Percentiles rank a stretch among this genome's conserved stretches.
Conservation (phyloP, 2,329 filamentous ascomycete species). For the Phyllosticta citribraziliensis region DNA sequence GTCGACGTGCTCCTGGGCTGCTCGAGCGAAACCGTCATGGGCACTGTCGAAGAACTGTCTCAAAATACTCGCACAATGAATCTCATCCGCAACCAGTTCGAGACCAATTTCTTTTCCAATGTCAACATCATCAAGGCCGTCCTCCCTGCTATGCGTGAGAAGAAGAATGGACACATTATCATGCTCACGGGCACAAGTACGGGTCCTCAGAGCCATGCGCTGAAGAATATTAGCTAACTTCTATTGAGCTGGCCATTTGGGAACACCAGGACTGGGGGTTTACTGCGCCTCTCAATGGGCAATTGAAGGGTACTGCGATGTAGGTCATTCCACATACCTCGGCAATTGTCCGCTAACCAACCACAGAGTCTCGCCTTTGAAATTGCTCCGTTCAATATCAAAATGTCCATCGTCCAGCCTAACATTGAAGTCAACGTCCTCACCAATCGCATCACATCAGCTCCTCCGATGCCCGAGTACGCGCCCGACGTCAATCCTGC, state of each 20-base stretch:
- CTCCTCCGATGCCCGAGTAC: slow-evolving; percentile 64
- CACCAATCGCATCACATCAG: slow-evolving; percentile 77
- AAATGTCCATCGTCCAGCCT: slow-evolving; percentile 89
- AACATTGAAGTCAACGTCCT: slow-evolving; percentile 86
- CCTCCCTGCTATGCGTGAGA: slow-evolving; percentile 67
- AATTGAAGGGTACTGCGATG: slow-evolving; percentile 90
- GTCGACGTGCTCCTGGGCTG: slow-evolving; percentile 89
- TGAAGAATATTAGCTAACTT: slow-evolving; percentile 7
- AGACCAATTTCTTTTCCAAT: slow-evolving; percentile 88
- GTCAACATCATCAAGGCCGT: slow-evolving; percentile 91
- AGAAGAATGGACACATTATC: slow-evolving; percentile 81
- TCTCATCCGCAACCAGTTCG: slow-evolving; percentile 83
- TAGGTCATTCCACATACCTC: slow-evolving; percentile 17
- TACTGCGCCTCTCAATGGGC: slow-evolving; percentile 93
- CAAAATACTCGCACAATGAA: slow-evolving; percentile 63
- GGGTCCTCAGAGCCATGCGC: slow-evolving; percentile 22
- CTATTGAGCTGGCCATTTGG: slow-evolving; percentile 59
- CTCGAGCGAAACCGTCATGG: slow-evolving; percentile 79
- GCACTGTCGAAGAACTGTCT: slow-evolving; percentile 81
- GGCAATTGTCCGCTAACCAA: slow-evolving; percentile 7
- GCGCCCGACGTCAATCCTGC: slow-evolving; percentile 62
- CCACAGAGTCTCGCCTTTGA: slow-evolving; percentile 73
- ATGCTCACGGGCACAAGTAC: slow-evolving; percentile 69
- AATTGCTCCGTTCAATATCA: slow-evolving; percentile 90
- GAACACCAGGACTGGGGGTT: slow-evolving; percentile 81